Evolutionary conservation across 2,329 filamentous ascomycete genomes (phyloP), one percentile per base, ranked within the genome.

Genomic region (Aaosphaeria pasadenensis): DNA sequence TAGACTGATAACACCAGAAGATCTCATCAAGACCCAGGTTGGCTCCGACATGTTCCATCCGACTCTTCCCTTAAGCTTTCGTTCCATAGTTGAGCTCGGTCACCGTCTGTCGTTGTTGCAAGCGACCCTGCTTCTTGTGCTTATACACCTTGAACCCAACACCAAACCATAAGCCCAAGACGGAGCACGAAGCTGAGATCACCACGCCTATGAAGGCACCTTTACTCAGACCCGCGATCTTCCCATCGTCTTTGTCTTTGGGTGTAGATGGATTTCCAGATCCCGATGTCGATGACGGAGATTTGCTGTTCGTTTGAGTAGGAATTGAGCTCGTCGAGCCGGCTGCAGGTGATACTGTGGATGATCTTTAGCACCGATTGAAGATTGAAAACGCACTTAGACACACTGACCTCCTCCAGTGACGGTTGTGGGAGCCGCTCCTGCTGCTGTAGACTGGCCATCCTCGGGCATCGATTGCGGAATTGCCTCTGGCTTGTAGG

Each of bases 71-170:
- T 36, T n/a, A 36, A 9, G 33, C n/a, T 36, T 36, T 36, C 7
- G 33, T 36, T n/a, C n/a, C 9, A n/a, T 36, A 36, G 33, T 36
- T 9, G n/a, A 9, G 9, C 7, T 24, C 33, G 28, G 24, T 29
- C 39, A 7, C 11, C 33, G n/a, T 9, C 33, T 36, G 33, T n/a
- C n/a, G 33, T n/a, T 29, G 43, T 45, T 50, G 45, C 42, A 48
- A 13, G 40, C 43, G 50, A 13, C 13, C 44, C 35, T 53, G 46
- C 39, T 52, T 47, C 41, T 48, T 50, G 38, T 56, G 51, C 35
- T 56, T 54, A 17, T 53, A 54, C 4, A 54, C 31, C 42, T 56
- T 56, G 49, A 56, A 54, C 28, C 44, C 40, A 41, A 50, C 39
- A n/a, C 51, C 51, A 36, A 54, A 54, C n/a, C 51, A 1, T 30